These are phyloP conservation scores for Backusella mclennaniae DNA, from an alignment of 192 early-diverging fungal genomes.

Conservation along the genomic window DNA sequence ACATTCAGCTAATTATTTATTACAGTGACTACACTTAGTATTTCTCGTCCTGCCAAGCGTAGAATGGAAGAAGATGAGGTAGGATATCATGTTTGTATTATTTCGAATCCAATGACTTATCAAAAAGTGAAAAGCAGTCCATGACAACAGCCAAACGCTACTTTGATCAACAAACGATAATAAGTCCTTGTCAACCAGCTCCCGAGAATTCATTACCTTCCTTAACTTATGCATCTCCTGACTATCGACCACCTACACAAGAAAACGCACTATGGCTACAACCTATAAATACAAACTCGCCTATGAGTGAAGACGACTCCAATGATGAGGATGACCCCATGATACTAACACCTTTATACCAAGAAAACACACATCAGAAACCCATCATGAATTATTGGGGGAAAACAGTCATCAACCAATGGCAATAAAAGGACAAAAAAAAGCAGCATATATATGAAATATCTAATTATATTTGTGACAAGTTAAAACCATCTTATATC, in stretches of 20 bases:
- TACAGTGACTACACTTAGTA: not conserved
- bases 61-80: slow-evolving; percentile 15
- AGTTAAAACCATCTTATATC: not conserved
- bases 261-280: slow-evolving; percentile 12
- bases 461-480: not conserved
- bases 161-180: not conserved
- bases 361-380: not conserved
- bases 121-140: not conserved
- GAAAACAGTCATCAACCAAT: not conserved
- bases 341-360: not conserved
- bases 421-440: not conserved
- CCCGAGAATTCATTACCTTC: slow-evolving; percentile 2
- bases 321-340: slow-evolving; percentile 4
- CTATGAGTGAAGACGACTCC: slow-evolving; percentile 10
- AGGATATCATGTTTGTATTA: not conserved
- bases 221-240: slow-evolving; percentile 19
- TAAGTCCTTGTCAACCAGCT: not conserved
- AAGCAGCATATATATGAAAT: too few species aligned
- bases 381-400: not conserved
- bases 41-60: slow-evolving; percentile 2
- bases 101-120: not conserved
- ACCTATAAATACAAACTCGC: not conserved
- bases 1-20: not conserved
- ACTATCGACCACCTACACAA: slow-evolving; percentile 13
- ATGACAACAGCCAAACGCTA: not conserved